These are phyloP conservation scores for Aspergillus pseudonomiae DNA, from an alignment of 2,329 filamentous ascomycete species.

Conservation along the genomic window DNA sequence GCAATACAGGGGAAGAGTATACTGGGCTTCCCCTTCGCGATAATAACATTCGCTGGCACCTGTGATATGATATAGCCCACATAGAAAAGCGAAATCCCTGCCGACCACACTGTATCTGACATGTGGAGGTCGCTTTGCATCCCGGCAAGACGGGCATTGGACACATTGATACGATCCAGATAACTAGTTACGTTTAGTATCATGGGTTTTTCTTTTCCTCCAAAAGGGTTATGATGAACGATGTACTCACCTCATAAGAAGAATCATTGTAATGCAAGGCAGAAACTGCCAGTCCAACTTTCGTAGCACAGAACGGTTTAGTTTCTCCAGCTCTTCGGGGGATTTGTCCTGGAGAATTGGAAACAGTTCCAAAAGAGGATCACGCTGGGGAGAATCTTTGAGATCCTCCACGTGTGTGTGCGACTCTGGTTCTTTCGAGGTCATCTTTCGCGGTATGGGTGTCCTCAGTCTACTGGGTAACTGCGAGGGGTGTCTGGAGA, in stretches of 20 bases:
- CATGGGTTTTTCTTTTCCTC: background rate
- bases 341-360: constrained; percentile 11
- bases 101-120: constrained; percentile 16
- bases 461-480: background rate
- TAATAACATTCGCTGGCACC: constrained; percentile 12
- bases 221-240: background rate
- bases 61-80: constrained; percentile 18
- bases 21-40: constrained; percentile 15
- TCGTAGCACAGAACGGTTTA: constrained; percentile 15
- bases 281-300: constrained; percentile 17
- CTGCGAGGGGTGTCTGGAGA: background rate
- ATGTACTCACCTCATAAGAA: constrained; percentile 13
- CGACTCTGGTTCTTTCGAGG: background rate
- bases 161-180: constrained; percentile 18
- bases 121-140: constrained; percentile 18
- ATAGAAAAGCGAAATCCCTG: constrained; percentile 16
- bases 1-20: constrained; percentile 13
- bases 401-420: background rate
- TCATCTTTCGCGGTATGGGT: background rate
- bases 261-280: constrained; percentile 17
- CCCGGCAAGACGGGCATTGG: constrained; percentile 17
- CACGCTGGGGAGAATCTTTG: background rate
- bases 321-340: constrained; percentile 10
- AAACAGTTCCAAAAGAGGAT: constrained; percentile 1
- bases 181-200: constrained; percentile 4